These are phyloP conservation scores for Leishmania martiniquensis DNA, from an alignment of 208 protist species.

Conservation along the genomic window DNA sequence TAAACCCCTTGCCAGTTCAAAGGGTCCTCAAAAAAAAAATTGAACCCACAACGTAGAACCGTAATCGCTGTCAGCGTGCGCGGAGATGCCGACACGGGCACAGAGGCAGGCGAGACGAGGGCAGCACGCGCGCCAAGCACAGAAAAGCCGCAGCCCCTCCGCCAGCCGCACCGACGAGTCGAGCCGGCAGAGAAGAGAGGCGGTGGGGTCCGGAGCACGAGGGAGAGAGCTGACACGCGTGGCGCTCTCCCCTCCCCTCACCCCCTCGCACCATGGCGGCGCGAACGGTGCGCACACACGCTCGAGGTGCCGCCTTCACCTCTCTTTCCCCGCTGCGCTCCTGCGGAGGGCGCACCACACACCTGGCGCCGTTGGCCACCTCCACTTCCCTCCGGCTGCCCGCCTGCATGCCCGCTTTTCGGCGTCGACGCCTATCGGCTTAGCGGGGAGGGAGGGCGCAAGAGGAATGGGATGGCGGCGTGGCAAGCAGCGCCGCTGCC, in stretches of 20 bases:
- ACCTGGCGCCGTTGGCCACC: not conserved
- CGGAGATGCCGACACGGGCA: not conserved
- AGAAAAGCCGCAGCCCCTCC: not conserved
- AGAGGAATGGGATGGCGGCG: not conserved
- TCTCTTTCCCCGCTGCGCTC: not conserved
- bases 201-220: not conserved
- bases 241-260: not conserved
- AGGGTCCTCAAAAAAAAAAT: not conserved
- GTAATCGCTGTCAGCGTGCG: not conserved
- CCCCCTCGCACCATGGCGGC: not conserved
- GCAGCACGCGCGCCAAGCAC: not conserved
- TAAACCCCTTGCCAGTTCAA: not conserved
- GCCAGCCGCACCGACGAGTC: not conserved
- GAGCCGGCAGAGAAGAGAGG: not conserved
- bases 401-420: not conserved
- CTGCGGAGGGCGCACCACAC: not conserved
- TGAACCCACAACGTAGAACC: not conserved
- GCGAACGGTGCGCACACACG: not conserved
- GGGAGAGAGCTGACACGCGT: no score
- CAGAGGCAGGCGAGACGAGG: not conserved
- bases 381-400: not conserved
- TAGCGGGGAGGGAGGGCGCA: no score
- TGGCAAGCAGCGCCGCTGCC: not conserved
- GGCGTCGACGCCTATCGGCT: not conserved
- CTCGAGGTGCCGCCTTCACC: not conserved